Evolutionary conservation across 75 land plant species (phyloP).

Genomic region (Selaginella moellendorffii): DNA sequence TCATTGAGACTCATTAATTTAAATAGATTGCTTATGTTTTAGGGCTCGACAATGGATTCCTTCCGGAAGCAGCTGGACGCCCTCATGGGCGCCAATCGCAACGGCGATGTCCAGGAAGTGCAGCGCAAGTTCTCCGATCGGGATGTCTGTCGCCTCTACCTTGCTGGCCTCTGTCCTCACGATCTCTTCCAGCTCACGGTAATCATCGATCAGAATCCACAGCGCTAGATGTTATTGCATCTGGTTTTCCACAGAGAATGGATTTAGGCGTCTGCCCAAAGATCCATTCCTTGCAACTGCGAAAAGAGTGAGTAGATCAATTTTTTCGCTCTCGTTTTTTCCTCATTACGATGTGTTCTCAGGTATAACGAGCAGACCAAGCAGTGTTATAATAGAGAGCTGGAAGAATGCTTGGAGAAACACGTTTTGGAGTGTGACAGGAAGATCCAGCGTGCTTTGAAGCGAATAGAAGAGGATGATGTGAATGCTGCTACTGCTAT

Average conservation of each 20-base stretch:
- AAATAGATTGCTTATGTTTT: too few species aligned
- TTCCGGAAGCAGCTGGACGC: conserved; percentile 91
- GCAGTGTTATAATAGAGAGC: conserved; percentile 75
- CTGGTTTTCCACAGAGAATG: conserved; percentile 69
- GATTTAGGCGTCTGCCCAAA: conserved; percentile 91
- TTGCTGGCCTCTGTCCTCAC: conserved; percentile 84
- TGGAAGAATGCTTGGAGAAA: conserved; percentile 76
- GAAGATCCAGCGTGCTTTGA: conserved; percentile 80
- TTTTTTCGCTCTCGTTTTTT: too few species aligned
- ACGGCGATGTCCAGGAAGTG: conserved; percentile 79
- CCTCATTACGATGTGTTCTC: background rate
- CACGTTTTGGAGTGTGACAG: conserved; percentile 88
- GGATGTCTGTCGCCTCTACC: conserved; percentile 79
- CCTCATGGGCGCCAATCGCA: conserved; percentile 89
- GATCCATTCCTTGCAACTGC: conserved; percentile 80
- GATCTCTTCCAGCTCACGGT: conserved; percentile 94
- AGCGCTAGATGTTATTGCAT: too few species aligned
- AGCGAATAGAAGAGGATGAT: conserved; percentile 90
- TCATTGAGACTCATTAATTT: too few species aligned
- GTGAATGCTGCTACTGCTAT: conserved; percentile 96
- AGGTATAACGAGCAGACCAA: background rate
- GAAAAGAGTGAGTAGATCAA: conserved; percentile 75
- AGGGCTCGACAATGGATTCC: conserved; percentile 75
- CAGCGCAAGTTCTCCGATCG: conserved; percentile 87
- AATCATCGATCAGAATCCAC: too few species aligned